Base-by-base conservation (phyloP, 805 yeast species). In the Jamesozyma spencerorum region DNA sequence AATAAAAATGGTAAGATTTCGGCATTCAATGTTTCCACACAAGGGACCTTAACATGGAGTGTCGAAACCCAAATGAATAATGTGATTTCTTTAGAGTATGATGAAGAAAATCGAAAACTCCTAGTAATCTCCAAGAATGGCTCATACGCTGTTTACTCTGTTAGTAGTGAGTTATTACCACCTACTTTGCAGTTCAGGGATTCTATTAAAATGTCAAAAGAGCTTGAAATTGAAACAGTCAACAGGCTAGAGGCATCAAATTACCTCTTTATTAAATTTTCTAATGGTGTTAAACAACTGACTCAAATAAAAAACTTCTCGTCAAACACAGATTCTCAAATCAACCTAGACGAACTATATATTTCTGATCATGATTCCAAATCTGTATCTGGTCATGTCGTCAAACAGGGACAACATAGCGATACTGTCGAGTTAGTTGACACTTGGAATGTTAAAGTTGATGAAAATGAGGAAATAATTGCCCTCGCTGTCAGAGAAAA, bases 31-130 rank as follows among this genome's bases (percentile, higher is more conserved):
- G 54, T 72, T 1, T 48, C 57, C 5, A 57, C 66, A 38, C 19
- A 34, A n/a, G 73, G 74, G 15, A 48, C 56, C 13, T 28, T 39
- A 18, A 47, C 58, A 5, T 77, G 81, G 81, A 49, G 41, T 4
- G 46, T 59, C 19, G 47, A 53, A 19, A 46, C 60, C n/a, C 47
- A 44, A 5, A 39, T 50, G 19, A 34, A 35, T 7, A 54, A 53
- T 19, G 15, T 63, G 27, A 33, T 49, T 6, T 41, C 43, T 1
- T 10, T 65, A 15, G 55, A 58, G 15, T 53, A 41, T 24, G 40
- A 48, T n/a, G 35, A 43, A 2, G 39, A 50, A 17, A 35, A 45
- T 3, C 39, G 45, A 3, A 50, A 54, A 32, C 31, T 59, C 4
- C 10, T 47, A 12, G 44, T 64, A 3, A 45, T 63, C 34, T 42